These are phyloP conservation scores for Ceratocystis ficicola DNA, from an alignment of 2,329 filamentous ascomycete genomes.

Conservation along the genomic window DNA sequence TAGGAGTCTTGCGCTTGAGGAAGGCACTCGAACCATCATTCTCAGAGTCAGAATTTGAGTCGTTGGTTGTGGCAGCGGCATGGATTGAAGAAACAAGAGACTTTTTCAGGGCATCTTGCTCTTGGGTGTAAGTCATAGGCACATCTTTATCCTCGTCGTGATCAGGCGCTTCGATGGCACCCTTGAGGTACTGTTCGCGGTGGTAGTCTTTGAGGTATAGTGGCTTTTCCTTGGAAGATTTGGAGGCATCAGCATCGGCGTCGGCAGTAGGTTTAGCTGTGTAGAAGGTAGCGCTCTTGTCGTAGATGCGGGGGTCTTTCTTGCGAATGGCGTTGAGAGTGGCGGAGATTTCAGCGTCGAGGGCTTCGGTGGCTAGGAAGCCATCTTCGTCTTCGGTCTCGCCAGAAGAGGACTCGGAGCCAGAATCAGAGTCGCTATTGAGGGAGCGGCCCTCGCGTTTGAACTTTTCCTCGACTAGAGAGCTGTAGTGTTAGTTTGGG, in stretches of 20 bases:
- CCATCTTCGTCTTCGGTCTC: conserved; percentile 86
- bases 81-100: conserved; percentile 72
- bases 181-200: conserved; percentile 68
- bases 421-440: conserved; percentile 38
- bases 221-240: conserved; percentile 62
- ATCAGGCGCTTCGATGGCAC: conserved; percentile 40
- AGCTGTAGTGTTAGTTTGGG: neutral
- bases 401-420: conserved; percentile 53
- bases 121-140: conserved; percentile 67
- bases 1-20: conserved; percentile 24
- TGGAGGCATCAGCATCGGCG: conserved; percentile 26
- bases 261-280: conserved; percentile 45
- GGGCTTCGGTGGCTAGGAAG: conserved; percentile 68
- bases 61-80: conserved; percentile 34
- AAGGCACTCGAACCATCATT: conserved; percentile 27
- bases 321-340: conserved; percentile 77
- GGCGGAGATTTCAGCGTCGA: conserved; percentile 77
- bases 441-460: conserved; percentile 47
- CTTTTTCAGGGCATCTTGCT: conserved; percentile 73
- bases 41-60: conserved; percentile 39
- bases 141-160: conserved; percentile 31
- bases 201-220: conserved; percentile 86
- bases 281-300: conserved; percentile 69
- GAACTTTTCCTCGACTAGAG: conserved; percentile 77
- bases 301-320: conserved; percentile 87